A percentile compares a stretch with the other conserved stretches of the same genome.
phyloP scores from a whole-genome alignment of 352 stramenopile genomes.

The Phytophthora pseudosyringae region DNA sequence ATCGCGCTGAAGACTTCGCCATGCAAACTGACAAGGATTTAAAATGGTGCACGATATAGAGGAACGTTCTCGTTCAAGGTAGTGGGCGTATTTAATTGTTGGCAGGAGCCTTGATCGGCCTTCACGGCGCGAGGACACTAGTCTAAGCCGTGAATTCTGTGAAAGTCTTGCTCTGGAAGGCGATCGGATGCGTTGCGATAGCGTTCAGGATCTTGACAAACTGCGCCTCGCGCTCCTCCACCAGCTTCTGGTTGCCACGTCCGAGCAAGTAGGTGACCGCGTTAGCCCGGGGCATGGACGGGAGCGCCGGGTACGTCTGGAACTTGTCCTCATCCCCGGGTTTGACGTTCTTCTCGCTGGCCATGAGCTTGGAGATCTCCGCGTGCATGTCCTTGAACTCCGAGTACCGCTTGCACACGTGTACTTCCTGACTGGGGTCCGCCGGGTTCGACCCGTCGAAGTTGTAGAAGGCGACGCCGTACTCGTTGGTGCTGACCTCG shows the following conservation, averaged over 20 bases:
- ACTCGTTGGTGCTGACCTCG: constrained; percentile 56
- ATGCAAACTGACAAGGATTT: not conserved
- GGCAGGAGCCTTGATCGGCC: constrained; percentile 9
- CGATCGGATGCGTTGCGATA: constrained; percentile 59
- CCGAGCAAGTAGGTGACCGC: constrained; percentile 50
- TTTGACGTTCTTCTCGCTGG: constrained; percentile 60
- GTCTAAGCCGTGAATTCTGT: constrained; percentile 54
- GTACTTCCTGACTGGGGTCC: constrained; percentile 49
- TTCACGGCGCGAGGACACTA: not conserved
- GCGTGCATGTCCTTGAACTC: constrained; percentile 76
- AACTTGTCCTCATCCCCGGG: constrained; percentile 55
- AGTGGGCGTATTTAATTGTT: constrained; percentile 7
- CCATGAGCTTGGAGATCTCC: constrained; percentile 60
- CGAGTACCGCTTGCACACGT: constrained; percentile 75
- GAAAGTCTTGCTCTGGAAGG: constrained; percentile 52
- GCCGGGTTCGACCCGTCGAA: constrained; percentile 52
- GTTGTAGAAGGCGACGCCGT: constrained; percentile 69
- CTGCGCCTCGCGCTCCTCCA: constrained; percentile 62
- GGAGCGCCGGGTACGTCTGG: constrained; percentile 64
- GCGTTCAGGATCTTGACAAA: constrained; percentile 76
- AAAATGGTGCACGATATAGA: no score
- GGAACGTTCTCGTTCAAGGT: not conserved
- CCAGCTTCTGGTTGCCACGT: constrained; percentile 55
- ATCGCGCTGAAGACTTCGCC: not conserved
- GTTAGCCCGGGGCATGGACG: constrained; percentile 54